phyloP scores from a whole-genome alignment of 1,284 basidiomycete genomes.

The Vanrija sp. region DNA sequence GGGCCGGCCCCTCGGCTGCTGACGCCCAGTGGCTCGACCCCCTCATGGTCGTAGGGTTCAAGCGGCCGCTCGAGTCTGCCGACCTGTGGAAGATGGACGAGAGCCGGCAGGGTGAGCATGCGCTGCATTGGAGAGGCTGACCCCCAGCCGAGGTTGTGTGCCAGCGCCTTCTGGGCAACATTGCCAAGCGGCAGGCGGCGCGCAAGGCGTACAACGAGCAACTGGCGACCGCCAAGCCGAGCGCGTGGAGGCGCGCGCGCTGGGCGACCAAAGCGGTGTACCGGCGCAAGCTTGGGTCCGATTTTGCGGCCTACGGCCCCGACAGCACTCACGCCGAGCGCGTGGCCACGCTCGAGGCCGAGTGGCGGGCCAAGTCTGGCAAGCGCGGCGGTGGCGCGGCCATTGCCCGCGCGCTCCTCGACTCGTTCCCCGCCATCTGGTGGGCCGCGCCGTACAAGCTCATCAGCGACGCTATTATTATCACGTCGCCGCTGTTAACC shows the following conservation, averaged over 20 bases:
- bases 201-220: background rate
- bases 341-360: background rate
- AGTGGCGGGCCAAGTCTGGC: background rate
- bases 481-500: background rate
- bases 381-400: background rate
- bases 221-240: background rate
- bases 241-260: background rate
- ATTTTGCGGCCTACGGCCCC: background rate
- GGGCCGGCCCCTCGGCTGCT: background rate
- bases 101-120: background rate
- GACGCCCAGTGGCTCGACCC: background rate
- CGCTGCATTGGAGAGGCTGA: too few species aligned
- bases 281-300: background rate
- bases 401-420: background rate
- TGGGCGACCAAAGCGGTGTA: background rate
- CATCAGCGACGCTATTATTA: background rate
- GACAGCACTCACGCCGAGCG: background rate
- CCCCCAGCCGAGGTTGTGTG: background rate
- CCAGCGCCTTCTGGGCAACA: background rate
- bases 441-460: background rate
- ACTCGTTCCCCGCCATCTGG: background rate
- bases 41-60: background rate
- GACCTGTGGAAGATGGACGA: constrained; percentile 1
- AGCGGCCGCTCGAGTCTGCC: background rate
- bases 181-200: background rate